Percentiles rank a stretch among this genome's conserved stretches.
These are phyloP conservation scores for Trichoderma arundinaceum DNA, from an alignment of 2,329 filamentous ascomycete genomes.

Conservation along the genomic window DNA sequence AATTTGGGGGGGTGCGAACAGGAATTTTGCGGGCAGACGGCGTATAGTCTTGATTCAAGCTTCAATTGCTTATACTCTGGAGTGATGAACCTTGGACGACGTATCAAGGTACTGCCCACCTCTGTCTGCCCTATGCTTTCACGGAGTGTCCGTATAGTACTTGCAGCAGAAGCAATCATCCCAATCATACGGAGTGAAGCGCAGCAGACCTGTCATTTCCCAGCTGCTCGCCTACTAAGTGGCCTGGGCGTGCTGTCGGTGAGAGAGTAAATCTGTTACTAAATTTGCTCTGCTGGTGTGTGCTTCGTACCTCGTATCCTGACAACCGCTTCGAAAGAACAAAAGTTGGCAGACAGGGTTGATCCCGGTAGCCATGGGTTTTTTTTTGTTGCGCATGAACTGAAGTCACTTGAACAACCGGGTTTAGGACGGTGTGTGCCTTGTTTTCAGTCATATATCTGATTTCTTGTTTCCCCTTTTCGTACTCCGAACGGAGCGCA, in stretches of 20 bases:
- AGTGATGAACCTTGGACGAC: no score
- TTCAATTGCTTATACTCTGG: no score
- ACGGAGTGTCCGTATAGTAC: no score
- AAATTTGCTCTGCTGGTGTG: background rate
- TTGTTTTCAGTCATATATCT: background rate
- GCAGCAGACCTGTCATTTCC: background rate
- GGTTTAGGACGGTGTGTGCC: background rate
- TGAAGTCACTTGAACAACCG: slow-evolving; percentile 28
- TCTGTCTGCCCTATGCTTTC: no score
- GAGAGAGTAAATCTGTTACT: background rate
- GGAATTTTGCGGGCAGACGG: background rate
- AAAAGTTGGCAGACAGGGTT: slow-evolving; percentile 4
- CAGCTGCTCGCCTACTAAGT: background rate
- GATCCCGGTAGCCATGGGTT: background rate
- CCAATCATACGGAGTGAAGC: background rate
- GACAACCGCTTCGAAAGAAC: background rate
- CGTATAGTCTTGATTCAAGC: background rate
- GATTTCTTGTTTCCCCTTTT: background rate
- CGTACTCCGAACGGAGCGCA: background rate
- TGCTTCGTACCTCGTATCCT: background rate
- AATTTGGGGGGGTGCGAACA: slow-evolving; percentile 1
- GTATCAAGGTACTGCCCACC: background rate
- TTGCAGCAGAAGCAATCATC: no score
- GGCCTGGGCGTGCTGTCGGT: background rate
- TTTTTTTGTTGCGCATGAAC: slow-evolving; percentile 30